Evolutionary conservation across 371 early-diverging fungal species (phyloP).

Genomic region (Mucor saturninus): DNA sequence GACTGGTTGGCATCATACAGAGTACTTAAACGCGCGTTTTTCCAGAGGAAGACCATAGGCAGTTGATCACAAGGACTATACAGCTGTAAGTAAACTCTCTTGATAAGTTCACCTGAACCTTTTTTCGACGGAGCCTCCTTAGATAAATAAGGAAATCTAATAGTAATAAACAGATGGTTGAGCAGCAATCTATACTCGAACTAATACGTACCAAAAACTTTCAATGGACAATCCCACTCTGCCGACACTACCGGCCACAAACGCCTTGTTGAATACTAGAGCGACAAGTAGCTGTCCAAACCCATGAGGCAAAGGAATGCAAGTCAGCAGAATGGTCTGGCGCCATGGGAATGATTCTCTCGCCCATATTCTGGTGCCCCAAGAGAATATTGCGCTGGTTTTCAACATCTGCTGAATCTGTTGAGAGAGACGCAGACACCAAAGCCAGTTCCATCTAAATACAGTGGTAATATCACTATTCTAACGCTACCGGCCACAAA

Average conservation of each 20-base stretch:
- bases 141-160: not conserved
- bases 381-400: slow-evolving; percentile 3
- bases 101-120: no score
- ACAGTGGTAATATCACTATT: not conserved
- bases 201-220: not conserved
- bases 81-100: no score
- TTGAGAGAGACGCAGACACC: slow-evolving; percentile 10
- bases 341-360: slow-evolving; percentile 1
- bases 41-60: no score
- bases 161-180: not conserved
- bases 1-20: slow-evolving; percentile 19
- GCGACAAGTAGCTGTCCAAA: slow-evolving; percentile 1
- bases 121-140: no score
- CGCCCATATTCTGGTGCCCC: not conserved
- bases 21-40: no score
- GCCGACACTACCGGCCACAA: not conserved
- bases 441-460: not conserved
- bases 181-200: not conserved
- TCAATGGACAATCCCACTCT: slow-evolving; percentile 6
- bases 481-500: not conserved
- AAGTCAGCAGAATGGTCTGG: slow-evolving; percentile 9
- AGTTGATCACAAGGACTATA: no score
- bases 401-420: slow-evolving; percentile 8
- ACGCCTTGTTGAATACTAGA: not conserved
- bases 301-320: slow-evolving; percentile 7